phyloP scores from a whole-genome alignment of 768 basidiomycete species.

The Hypholoma sublateritium region DNA sequence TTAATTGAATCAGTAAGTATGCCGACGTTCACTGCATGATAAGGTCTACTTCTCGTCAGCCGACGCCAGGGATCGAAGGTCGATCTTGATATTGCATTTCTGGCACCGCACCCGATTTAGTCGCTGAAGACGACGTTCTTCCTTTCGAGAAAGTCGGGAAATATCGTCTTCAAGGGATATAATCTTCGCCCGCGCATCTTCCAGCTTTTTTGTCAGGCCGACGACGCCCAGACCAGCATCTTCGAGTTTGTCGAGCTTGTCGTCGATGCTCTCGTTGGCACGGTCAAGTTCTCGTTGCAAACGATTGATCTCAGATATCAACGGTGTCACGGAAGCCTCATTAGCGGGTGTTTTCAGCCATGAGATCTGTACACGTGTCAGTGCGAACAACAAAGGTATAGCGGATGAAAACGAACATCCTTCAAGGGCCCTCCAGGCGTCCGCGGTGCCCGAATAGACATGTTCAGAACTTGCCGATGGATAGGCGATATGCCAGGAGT shows the following conservation, averaged over 20 bases:
- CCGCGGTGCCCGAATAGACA: slow-evolving; percentile 68
- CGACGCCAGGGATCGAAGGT: slow-evolving; percentile 42
- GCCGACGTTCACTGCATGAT: background rate
- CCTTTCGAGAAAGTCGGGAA: slow-evolving; percentile 60
- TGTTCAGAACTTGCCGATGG: slow-evolving; percentile 66
- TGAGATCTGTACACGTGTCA: slow-evolving; percentile 51
- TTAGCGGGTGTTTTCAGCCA: slow-evolving; percentile 66
- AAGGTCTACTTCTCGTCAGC: slow-evolving; percentile 60
- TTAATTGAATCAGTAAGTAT: background rate
- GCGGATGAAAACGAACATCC: slow-evolving; percentile 55
- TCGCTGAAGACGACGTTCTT: slow-evolving; percentile 65
- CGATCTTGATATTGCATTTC: slow-evolving; percentile 66
- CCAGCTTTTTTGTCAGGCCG: slow-evolving; percentile 66
- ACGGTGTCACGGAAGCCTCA: slow-evolving; percentile 58
- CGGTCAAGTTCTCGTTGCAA: slow-evolving; percentile 73
- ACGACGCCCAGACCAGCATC: slow-evolving; percentile 78
- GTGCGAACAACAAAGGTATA: background rate
- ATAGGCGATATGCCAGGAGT: slow-evolving; percentile 71
- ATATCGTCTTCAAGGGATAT: slow-evolving; percentile 65
- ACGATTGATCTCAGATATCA: slow-evolving; percentile 70
- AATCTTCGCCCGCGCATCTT: slow-evolving; percentile 65
- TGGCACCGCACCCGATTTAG: slow-evolving; percentile 64
- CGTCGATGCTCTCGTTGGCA: slow-evolving; percentile 85
- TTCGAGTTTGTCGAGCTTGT: slow-evolving; percentile 84
- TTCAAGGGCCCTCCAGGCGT: slow-evolving; percentile 78